Percentiles rank a stretch among this genome's conserved stretches.
Conservation (phyloP, 139 green algal species). For the Micractinium sp. region DNA sequence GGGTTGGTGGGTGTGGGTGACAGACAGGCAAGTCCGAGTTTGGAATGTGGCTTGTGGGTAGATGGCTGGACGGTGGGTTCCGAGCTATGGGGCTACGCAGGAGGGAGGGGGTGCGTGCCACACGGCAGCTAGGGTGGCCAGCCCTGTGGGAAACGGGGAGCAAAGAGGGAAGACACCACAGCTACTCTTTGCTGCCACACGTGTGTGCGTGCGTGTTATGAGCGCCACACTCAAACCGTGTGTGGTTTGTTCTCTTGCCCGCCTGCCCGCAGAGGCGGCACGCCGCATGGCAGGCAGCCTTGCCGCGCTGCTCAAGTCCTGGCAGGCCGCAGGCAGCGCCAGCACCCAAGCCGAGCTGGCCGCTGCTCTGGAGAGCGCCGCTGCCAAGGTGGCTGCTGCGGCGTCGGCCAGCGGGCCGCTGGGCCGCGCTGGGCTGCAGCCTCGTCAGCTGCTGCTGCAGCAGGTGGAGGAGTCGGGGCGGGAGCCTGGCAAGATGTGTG, state of each 20-base stretch:
- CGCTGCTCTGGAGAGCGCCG: not conserved
- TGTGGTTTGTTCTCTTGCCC: not conserved
- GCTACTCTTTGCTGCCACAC: not conserved
- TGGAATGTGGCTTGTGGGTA: no score
- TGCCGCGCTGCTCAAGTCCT: not conserved
- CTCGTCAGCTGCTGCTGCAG: slow-evolving; percentile 9
- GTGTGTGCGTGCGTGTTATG: not conserved
- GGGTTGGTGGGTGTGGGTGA: not conserved
- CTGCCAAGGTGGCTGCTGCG: not conserved
- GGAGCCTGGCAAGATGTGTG: not conserved
- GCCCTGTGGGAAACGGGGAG: no score
- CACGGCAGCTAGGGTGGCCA: no score
- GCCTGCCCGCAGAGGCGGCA: slow-evolving; percentile 8
- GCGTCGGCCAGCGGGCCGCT: not conserved
- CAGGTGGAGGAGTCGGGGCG: slow-evolving; percentile 21
- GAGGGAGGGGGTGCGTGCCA: no score
- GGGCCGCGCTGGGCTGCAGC: slow-evolving; percentile 16
- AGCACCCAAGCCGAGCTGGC: slow-evolving; percentile 26
- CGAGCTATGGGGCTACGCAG: no score
- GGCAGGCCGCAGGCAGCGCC: slow-evolving; percentile 6
- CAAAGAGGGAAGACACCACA: not conserved
- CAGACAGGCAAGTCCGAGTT: no score
- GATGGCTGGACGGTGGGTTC: no score
- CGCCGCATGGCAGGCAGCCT: slow-evolving; percentile 25
- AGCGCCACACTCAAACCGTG: not conserved